These are phyloP conservation scores for Aspergillus sclerotiicarbonarius DNA, from an alignment of 495 filamentous ascomycete genomes.

Conservation along the genomic window DNA sequence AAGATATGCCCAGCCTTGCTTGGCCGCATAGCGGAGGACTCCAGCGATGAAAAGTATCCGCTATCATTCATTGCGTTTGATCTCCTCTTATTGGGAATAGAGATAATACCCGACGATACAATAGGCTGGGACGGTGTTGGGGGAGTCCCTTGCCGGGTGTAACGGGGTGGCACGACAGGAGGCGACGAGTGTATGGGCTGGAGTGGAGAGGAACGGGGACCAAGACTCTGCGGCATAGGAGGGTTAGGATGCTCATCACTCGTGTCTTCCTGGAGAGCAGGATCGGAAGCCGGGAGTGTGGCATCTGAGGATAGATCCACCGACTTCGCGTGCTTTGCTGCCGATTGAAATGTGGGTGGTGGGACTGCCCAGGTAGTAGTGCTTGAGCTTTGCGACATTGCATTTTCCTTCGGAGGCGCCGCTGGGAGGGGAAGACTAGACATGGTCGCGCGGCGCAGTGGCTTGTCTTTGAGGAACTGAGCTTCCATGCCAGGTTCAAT, in stretches of 20 bases:
- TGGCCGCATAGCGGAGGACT: constrained; percentile 82
- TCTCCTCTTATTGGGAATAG: constrained; percentile 67
- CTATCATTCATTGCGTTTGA: constrained; percentile 83
- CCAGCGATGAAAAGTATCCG: constrained; percentile 96
- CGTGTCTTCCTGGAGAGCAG: constrained; percentile 63
- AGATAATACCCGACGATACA: constrained; percentile 53
- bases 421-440: constrained; percentile 43
- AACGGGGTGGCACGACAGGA: constrained; percentile 65
- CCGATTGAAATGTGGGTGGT: constrained; percentile 26
- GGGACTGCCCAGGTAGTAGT: constrained; percentile 44
- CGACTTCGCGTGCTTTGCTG: constrained; percentile 24
- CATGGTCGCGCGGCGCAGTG: constrained; percentile 55
- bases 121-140: constrained; percentile 61
- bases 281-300: constrained; percentile 87
- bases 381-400: constrained; percentile 28
- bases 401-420: constrained; percentile 33
- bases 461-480: constrained; percentile 85
- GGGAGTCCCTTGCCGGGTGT: constrained; percentile 68
- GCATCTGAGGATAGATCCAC: constrained; percentile 86
- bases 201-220: constrained; percentile 57
- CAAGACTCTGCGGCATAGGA: constrained; percentile 29
- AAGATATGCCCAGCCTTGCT: constrained; percentile 58
- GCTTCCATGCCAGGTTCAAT: constrained; percentile 85
- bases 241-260: constrained; percentile 45
- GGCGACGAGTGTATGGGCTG: constrained; percentile 84